Base-by-base conservation (phyloP, 1,284 basidiomycete species). In the Termitomyces sp. region DNA sequence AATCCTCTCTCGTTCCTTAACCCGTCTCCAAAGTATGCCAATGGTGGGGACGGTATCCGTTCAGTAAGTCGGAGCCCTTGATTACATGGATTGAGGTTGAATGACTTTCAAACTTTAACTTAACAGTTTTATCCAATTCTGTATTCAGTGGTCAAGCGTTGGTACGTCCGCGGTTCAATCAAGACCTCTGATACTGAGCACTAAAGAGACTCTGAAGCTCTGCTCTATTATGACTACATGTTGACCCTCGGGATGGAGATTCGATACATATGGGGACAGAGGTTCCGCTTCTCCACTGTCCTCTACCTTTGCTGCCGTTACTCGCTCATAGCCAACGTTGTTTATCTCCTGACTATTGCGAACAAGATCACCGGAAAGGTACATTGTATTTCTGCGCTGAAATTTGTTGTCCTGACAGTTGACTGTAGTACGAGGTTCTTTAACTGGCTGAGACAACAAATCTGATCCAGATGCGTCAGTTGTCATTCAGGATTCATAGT, bases 241-340 rank as follows among this genome's bases (percentile, higher is more conserved):
- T 55, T 64, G 13, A 65, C 61, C 33, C 62, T 65, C 13, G 48
- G 44, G 1, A 57, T 54, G 57, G 64, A 64, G 40, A 58, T 61
- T 33, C 38, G 47, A 30, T 63, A 64, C 44, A 59, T 65, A 18
- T 65, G 64, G 64, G 42, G 52, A 8, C 50, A 55, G n/a, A 60
- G 42, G 41, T 51, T 64, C 24, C 52, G 58, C 13, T 42, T 61
- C n/a, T 59, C 62, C 18, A 63, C 57, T 14, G 4, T 61, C 28
- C 54, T 62, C 4, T 64, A 65, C 44, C 49, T 60, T 18, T 57
- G 55, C 40, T 65, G 64, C 50, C 60, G 64, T 37, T 65, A 63
- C 43, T 57, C 57, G 7, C 53, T 65, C 13, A 51, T 63, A 14
- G 63, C 64, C 33, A 65, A 65, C 49, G 37, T 65, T 6, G 19